Base-by-base conservation (phyloP, 2,329 filamentous ascomycete species). In the Botryosphaeria agaves region DNA sequence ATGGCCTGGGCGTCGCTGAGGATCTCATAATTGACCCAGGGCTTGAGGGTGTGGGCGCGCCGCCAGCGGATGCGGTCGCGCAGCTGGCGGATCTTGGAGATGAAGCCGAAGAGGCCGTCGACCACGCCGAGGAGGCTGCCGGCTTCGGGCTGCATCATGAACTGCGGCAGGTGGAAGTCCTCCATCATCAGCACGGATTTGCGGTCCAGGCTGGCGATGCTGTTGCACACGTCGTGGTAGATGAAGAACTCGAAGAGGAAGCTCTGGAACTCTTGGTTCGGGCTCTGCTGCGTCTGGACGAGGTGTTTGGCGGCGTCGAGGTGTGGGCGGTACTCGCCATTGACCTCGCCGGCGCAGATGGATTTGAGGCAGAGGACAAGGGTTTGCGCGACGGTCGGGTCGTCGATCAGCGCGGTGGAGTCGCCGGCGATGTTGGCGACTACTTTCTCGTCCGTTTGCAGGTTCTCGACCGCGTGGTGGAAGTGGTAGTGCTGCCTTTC, bases 221-320 rank as follows among this genome's bases (percentile, higher is more conserved):
- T 61, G 37, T 65, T 69, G 14, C 63, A 66, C 25, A 72, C 63
- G 44, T 69, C 68, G 49, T 89, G 81, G 43, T 89, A 92, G 47
- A 84, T 77, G 51, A 91, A 87, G 54, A 91, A 87, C 48, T 76
- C 72, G 36, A 72, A 60, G 34, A 75, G 69, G 41, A 76, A 73
- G 30, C 80, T 75, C 37, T 76, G 74, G 45, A 89, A 83, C 14
- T 72, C 69, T 14, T 72, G 59, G 53, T 63, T 84, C 57, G 45
- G 69, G 45, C 31, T 77, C 61, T 45, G 72, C 32, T 65, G 59
- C 7, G 52, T 61, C 33, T 59, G 61, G n/a, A 87, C 72, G 34
- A 91, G 64, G 33, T 66, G 67, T 41, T 80, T 72, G 38, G 85
- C 85, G 1, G 72, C 78, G 36, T 75, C 62, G 38, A 92, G 72